Evolutionary conservation across 2,329 filamentous ascomycete species (phyloP).

Genomic region (Meredithiella fracta): DNA sequence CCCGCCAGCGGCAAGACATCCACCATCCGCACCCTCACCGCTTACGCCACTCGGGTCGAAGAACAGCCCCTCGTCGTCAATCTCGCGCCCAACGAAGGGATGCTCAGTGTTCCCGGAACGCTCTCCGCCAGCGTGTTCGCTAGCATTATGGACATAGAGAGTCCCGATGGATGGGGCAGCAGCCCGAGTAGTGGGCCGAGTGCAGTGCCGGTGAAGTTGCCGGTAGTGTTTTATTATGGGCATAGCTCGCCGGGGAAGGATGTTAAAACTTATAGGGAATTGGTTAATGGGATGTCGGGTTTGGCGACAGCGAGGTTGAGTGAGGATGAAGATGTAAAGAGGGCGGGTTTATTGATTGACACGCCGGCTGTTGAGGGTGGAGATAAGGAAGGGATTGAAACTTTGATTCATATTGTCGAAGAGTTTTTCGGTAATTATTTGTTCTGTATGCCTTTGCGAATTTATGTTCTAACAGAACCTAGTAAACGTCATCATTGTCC

Average conservation of each 20-base stretch:
- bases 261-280: constrained; percentile 51
- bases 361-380: constrained; percentile 54
- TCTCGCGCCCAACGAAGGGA: constrained; percentile 63
- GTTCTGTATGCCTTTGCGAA: too few species aligned
- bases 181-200: constrained; percentile 84
- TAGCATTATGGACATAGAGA: constrained; percentile 65
- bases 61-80: constrained; percentile 71
- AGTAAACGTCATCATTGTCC: constrained; percentile 65
- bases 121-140: constrained; percentile 76
- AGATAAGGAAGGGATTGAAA: constrained; percentile 52
- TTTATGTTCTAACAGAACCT: too few species aligned
- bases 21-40: constrained; percentile 57
- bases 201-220: constrained; percentile 76
- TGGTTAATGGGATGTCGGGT: constrained; percentile 62
- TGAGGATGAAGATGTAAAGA: constrained; percentile 54
- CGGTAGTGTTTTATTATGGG: constrained; percentile 80
- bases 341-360: constrained; percentile 72
- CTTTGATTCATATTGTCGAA: constrained; percentile 58
- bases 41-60: constrained; percentile 60
- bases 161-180: constrained; percentile 72
- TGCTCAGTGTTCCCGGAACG: constrained; percentile 63
- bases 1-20: constrained; percentile 71
- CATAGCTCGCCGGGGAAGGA: constrained; percentile 57
- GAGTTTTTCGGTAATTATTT: constrained; percentile 33
- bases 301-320: constrained; percentile 61